Percentiles rank a stretch among this genome's conserved stretches.
Evolutionary conservation across 345 rosid genomes (phyloP).

Genomic region (Schrenkiella parvula): DNA sequence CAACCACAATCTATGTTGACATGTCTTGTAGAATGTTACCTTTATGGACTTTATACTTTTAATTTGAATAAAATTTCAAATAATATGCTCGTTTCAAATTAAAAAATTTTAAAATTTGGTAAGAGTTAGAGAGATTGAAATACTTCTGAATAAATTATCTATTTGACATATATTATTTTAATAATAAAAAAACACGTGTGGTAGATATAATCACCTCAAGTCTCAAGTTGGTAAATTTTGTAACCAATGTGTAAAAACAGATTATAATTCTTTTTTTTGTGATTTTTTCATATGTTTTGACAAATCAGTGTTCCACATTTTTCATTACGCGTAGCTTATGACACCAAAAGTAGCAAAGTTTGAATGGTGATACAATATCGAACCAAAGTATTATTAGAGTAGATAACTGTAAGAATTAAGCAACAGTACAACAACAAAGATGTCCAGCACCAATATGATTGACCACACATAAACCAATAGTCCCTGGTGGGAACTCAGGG

Average conservation of each 20-base stretch:
- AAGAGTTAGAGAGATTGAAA: background rate
- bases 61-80: conserved; percentile 17
- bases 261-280: background rate
- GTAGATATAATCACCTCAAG: too few species aligned
- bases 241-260: background rate
- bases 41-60: background rate
- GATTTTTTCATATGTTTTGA: background rate
- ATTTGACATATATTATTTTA: background rate
- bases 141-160: background rate
- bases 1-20: background rate
- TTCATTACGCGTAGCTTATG: background rate
- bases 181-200: too few species aligned
- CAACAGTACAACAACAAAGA: background rate
- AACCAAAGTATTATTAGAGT: background rate
- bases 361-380: background rate
- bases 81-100: background rate
- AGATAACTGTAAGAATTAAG: background rate
- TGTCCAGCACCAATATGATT: background rate
- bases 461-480: background rate
- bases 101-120: too few species aligned
- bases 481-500: background rate
- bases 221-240: background rate
- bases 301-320: background rate
- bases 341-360: background rate
- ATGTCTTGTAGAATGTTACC: background rate